Percentiles rank a stretch among this genome's conserved stretches.
Conservation (phyloP, 805 yeast species). For the Wickerhamomyces ciferrii region DNA sequence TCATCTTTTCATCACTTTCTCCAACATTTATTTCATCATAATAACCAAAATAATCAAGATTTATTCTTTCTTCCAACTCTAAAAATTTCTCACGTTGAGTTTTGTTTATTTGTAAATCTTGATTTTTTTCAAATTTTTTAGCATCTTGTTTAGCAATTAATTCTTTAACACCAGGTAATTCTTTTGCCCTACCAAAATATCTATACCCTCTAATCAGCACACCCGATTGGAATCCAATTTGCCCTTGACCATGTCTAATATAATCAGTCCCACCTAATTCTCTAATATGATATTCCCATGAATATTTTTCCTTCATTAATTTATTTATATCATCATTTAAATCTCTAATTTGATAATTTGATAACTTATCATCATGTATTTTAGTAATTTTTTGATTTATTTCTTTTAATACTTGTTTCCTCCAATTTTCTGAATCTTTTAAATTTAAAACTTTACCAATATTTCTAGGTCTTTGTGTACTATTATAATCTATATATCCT, state of each 20-base stretch:
- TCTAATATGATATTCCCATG: constrained; percentile 74
- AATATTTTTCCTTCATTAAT: constrained; percentile 56
- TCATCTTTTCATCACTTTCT: constrained; percentile 4
- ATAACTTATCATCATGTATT: constrained; percentile 55
- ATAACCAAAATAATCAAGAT: constrained; percentile 39
- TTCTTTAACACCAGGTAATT: constrained; percentile 65
- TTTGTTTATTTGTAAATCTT: constrained; percentile 10
- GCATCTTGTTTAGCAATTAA: constrained; percentile 31
- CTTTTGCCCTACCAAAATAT: constrained; percentile 82
- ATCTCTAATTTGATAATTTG: constrained; percentile 63
- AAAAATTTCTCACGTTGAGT: constrained; percentile 17
- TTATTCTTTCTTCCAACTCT: constrained; percentile 16
- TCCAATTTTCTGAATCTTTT: constrained; percentile 67
- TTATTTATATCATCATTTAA: constrained; percentile 71
- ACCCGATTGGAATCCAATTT: constrained; percentile 12
- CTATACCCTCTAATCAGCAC: constrained; percentile 25
- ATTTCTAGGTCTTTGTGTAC: constrained; percentile 58
- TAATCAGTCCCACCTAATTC: constrained; percentile 74
- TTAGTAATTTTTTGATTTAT: constrained; percentile 54
- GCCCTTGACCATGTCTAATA: constrained; percentile 22
- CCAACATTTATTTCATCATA: constrained; percentile 21
- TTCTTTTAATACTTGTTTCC: constrained; percentile 56
- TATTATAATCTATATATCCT: constrained; percentile 55
- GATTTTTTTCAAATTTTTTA: constrained; percentile 15
- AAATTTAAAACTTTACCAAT: constrained; percentile 49